Conservation (phyloP, 768 basidiomycete species). For the Rhodotorula diobovata region DNA sequence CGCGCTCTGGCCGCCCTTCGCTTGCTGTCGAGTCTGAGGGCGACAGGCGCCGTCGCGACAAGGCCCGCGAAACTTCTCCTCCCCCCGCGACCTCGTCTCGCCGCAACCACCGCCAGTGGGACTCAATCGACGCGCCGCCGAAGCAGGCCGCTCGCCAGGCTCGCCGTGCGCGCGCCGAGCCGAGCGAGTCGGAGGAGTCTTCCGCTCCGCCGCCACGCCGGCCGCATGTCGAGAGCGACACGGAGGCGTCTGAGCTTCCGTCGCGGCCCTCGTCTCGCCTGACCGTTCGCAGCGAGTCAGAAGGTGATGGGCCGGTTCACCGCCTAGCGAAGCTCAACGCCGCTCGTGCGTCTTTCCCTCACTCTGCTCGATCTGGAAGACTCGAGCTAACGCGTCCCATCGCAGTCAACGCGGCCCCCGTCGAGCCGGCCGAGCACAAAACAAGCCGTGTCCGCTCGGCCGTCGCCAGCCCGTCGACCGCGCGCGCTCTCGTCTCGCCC, state of each 20-base stretch:
- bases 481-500: too few species aligned
- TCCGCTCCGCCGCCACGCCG: neutral
- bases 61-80: neutral
- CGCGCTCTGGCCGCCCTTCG: neutral
- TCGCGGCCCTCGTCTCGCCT: slow-evolving; percentile 9
- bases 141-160: too few species aligned
- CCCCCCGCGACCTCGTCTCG: neutral
- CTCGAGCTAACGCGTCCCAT: too few species aligned
- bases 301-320: slow-evolving; percentile 10
- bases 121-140: neutral
- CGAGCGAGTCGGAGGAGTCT: neutral
- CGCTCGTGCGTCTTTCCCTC: neutral
- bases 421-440: neutral
- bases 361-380: neutral
- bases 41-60: neutral
- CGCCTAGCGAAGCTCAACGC: slow-evolving; percentile 16
- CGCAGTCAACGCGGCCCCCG: slow-evolving; percentile 14
- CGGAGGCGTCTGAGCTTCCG: slow-evolving; percentile 1
- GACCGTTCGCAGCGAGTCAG: slow-evolving; percentile 16
- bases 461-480: too few species aligned
- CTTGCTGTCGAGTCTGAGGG: neutral
- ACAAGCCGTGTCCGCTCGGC: too few species aligned
- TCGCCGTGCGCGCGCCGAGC: neutral
- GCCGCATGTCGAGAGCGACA: neutral
- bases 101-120: neutral